Percentiles rank a stretch among this genome's conserved stretches.
phyloP scores from a whole-genome alignment of 73 alveolate species.

The Blepharisma japonicum region DNA sequence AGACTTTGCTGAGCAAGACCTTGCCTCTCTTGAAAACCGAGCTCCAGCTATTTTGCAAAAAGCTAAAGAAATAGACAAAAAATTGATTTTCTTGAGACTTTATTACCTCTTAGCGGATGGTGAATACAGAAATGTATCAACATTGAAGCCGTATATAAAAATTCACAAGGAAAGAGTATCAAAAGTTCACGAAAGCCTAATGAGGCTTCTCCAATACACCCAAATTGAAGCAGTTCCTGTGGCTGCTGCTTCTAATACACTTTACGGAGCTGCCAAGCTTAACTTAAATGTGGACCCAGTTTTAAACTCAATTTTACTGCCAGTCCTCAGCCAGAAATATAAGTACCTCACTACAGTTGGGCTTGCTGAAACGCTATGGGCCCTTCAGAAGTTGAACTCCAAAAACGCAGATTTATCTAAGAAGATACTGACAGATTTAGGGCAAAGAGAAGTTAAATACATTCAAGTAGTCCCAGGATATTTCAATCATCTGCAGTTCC shows the following conservation, averaged over 20 bases:
- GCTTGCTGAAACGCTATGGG: slow-evolving; percentile 28
- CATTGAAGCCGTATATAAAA: background rate
- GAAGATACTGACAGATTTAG: no score
- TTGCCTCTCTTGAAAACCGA: no score
- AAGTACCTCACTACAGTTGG: background rate
- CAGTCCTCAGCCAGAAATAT: background rate
- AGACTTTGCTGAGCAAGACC: no score
- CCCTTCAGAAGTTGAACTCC: background rate
- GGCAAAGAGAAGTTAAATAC: no score
- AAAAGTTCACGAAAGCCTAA: background rate
- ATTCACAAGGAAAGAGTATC: background rate
- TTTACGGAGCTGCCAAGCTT: background rate
- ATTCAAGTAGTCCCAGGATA: no score
- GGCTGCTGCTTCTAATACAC: slow-evolving; percentile 16
- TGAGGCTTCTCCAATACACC: background rate
- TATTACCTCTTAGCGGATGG: background rate
- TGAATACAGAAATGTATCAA: background rate
- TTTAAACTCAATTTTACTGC: background rate
- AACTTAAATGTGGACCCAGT: background rate
- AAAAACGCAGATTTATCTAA: background rate
- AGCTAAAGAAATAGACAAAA: background rate
- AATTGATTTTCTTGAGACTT: background rate
- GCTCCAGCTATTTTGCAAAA: background rate
- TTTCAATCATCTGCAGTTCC: no score
- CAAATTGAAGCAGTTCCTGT: background rate